Percentiles rank a stretch among this genome's conserved stretches.
Evolutionary conservation across 2,329 filamentous ascomycete genomes (phyloP).

Genomic region (Aspergillus spinulosporus): DNA sequence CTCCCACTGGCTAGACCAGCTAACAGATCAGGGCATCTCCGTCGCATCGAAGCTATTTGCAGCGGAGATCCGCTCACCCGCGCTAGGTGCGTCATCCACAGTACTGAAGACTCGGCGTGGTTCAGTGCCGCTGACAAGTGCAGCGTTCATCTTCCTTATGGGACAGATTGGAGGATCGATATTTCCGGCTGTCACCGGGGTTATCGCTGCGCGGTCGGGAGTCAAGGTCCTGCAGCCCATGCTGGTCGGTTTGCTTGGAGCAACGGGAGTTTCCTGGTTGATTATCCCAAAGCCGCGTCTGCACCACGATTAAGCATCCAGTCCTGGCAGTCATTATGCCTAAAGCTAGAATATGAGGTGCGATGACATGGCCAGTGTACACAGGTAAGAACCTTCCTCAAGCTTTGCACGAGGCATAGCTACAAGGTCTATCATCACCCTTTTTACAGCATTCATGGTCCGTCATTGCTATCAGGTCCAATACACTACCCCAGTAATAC

Average conservation of each 20-base stretch:
- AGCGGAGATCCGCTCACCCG: conserved; percentile 49
- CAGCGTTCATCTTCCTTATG: conserved; percentile 56
- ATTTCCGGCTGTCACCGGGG: conserved; percentile 58
- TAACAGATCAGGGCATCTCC: conserved; percentile 42
- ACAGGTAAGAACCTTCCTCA: too few species aligned
- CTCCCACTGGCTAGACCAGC: too few species aligned
- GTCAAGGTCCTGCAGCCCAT: conserved; percentile 56
- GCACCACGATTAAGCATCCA: conserved; percentile 22
- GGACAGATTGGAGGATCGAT: conserved; percentile 58
- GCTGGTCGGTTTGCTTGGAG: conserved; percentile 49
- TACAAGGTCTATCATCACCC: too few species aligned
- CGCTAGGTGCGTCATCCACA: conserved; percentile 38
- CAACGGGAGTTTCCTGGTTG: conserved; percentile 52
- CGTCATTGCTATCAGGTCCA: too few species aligned
- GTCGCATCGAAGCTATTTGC: conserved; percentile 56
- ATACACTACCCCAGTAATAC: too few species aligned
- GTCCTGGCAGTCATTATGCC: too few species aligned
- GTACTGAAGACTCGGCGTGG: too few species aligned
- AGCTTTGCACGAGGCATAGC: too few species aligned
- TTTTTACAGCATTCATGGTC: too few species aligned
- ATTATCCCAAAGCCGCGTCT: conserved; percentile 32
- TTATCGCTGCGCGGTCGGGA: conserved; percentile 49
- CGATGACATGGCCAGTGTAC: too few species aligned
- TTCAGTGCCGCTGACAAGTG: too few species aligned
- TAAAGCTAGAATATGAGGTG: too few species aligned